These are phyloP conservation scores for Annulohypoxylon bovei DNA, from an alignment of 495 filamentous ascomycete genomes.

Conservation along the genomic window DNA sequence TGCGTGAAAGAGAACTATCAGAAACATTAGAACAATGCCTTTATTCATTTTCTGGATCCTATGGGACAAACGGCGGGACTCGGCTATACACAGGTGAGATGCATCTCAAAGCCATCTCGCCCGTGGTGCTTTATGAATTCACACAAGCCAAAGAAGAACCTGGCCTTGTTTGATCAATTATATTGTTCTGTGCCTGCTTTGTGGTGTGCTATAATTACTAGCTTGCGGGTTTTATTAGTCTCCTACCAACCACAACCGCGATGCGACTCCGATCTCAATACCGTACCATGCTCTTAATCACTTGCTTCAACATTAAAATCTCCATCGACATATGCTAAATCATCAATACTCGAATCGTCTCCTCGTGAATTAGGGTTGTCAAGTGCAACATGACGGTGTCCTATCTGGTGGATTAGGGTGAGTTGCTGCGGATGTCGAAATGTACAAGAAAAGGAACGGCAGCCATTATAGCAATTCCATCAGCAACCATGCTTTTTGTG, in stretches of 20 bases:
- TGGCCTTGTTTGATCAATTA: conserved; percentile 19
- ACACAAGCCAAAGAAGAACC: background rate
- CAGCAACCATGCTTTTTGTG: conserved; percentile 9
- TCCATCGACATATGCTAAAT: conserved; percentile 36
- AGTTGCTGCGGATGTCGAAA: conserved; percentile 25
- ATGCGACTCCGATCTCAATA: conserved; percentile 19
- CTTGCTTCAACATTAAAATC: conserved; percentile 38
- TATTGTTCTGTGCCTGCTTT: conserved; percentile 40
- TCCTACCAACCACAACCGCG: conserved; percentile 16
- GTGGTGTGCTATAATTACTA: conserved; percentile 24
- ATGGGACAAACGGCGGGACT: background rate
- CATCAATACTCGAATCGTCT: conserved; percentile 40
- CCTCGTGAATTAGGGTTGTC: conserved; percentile 40
- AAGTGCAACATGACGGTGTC: conserved; percentile 35
- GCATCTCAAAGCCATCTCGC: background rate
- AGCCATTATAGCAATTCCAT: conserved; percentile 16
- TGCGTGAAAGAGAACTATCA: background rate
- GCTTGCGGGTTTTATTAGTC: conserved; percentile 2
- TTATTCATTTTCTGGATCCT: background rate
- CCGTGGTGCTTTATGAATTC: background rate
- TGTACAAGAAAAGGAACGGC: conserved; percentile 34
- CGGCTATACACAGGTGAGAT: background rate
- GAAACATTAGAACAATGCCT: conserved; percentile 2
- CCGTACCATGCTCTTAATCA: conserved; percentile 17
- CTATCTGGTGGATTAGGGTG: conserved; percentile 7